These are phyloP conservation scores for Stellera chamaejasme DNA, from an alignment of 345 rosid genomes.

Conservation along the genomic window DNA sequence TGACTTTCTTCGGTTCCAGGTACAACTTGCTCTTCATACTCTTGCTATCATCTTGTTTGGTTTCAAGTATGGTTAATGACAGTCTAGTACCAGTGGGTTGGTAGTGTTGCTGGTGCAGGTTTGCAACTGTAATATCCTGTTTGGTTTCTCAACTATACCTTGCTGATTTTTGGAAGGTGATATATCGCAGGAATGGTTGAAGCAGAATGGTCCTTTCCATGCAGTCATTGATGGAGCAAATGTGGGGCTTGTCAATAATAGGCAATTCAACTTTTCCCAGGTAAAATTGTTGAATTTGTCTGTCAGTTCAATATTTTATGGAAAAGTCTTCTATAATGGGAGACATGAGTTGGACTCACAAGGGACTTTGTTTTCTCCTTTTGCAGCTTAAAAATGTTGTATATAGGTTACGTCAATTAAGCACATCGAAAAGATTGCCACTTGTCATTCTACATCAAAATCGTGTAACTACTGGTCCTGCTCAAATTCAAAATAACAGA, in stretches of 20 bases:
- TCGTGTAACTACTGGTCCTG: slow-evolving; percentile 70
- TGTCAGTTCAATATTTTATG: neutral
- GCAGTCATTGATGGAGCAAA: slow-evolving; percentile 92
- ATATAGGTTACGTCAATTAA: slow-evolving; percentile 38
- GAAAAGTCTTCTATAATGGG: neutral
- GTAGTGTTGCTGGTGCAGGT: too few species aligned
- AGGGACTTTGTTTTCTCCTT: neutral
- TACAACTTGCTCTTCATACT: slow-evolving; percentile 8
- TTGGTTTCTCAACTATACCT: slow-evolving; percentile 5
- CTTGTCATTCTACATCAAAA: slow-evolving; percentile 71
- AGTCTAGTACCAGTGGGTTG: too few species aligned
- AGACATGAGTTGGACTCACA: neutral
- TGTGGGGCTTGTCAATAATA: slow-evolving; percentile 49
- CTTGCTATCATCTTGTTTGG: neutral
- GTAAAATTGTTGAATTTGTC: too few species aligned
- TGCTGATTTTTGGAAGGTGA: slow-evolving; percentile 16
- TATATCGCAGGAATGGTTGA: slow-evolving; percentile 67
- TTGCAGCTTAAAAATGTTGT: slow-evolving; percentile 63
- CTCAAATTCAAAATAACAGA: slow-evolving; percentile 49
- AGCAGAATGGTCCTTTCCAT: slow-evolving; percentile 86
- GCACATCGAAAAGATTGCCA: slow-evolving; percentile 69
- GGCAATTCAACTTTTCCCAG: slow-evolving; percentile 49
- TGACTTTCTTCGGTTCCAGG: slow-evolving; percentile 62
- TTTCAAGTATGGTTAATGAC: neutral
- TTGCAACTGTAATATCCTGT: too few species aligned